phyloP scores from a whole-genome alignment of 2,329 filamentous ascomycete genomes.

The Neurospora sp. region DNA sequence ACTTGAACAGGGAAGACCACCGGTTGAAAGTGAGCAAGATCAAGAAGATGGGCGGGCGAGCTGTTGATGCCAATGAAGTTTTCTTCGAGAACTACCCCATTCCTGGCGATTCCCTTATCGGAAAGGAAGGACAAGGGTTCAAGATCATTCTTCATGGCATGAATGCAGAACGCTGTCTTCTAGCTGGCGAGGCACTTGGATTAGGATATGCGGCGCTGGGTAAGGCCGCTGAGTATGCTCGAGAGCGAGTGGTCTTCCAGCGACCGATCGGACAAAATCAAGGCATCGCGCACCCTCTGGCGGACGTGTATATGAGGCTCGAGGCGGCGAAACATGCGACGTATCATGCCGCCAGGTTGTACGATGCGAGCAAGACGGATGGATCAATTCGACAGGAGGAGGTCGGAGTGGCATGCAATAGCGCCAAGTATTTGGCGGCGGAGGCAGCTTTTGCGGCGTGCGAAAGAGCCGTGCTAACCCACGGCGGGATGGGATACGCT shows the following conservation, averaged over 20 bases:
- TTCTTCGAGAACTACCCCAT: constrained; percentile 76
- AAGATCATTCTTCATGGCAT: constrained; percentile 70
- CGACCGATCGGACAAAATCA: constrained; percentile 58
- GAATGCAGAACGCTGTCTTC: constrained; percentile 67
- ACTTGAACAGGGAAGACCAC: constrained; percentile 52
- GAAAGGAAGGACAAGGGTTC: constrained; percentile 67
- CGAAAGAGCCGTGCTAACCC: constrained; percentile 48
- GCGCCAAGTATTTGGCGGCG: constrained; percentile 60
- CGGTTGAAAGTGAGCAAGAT: constrained; percentile 61
- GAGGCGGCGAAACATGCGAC: constrained; percentile 57
- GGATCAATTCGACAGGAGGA: constrained; percentile 41
- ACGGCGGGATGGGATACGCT: constrained; percentile 58
- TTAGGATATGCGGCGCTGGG: constrained; percentile 64
- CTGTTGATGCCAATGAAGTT: constrained; percentile 77
- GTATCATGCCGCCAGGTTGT: constrained; percentile 55
- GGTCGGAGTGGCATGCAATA: constrained; percentile 57
- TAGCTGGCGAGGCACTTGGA: constrained; percentile 71
- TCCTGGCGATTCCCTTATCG: constrained; percentile 54
- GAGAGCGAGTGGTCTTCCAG: constrained; percentile 56
- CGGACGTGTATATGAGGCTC: constrained; percentile 54
- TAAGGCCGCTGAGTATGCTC: constrained; percentile 55
- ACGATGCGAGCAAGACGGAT: constrained; percentile 45
- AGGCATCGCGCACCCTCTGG: constrained; percentile 54
- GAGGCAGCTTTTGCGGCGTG: constrained; percentile 55
- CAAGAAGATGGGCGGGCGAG: constrained; percentile 76